Evolutionary conservation across 2,329 filamentous ascomycete species (phyloP), one percentile per base, ranked within the genome.

Genomic region (Ophiosphaerella narmari): DNA sequence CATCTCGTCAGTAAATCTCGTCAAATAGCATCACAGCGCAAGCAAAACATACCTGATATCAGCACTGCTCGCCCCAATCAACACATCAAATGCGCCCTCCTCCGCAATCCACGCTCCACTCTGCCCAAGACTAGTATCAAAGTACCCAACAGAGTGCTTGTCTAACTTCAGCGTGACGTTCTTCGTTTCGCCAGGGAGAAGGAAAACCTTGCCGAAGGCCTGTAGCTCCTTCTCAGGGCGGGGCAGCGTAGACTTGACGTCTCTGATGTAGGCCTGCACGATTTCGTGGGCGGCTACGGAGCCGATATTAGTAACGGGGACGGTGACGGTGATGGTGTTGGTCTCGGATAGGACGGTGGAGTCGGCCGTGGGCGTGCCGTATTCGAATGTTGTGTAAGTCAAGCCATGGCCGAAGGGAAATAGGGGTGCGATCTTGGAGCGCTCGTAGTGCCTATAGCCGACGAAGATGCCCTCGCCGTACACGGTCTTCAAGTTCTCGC

Each of bases 371-470:
- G 85, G 80, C 1, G 78, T 74, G 12, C 84, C 83, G 63, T 89
- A 87, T 39, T 80, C 78, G 66, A 91, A 93, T 0, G 77, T 84
- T 0, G 89, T 91, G 73, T 92, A 94, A 13, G 86, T 89, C 1
- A 94, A 78, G 2, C 90, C 88, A 66, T 91, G 86, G 11, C 88
- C 88, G 67, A 95, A 95, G 49, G 87, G 81, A 73, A 92, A 91
- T 0, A 88, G 77, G 0, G 86, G 85, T 5, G 78, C 73, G 42
- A 86, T 79, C 23, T 77, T 77, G 11, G 78, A 74, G 16, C 82
- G 82, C 62, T 91, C 87, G 69, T 89, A 90, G 72, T 89, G 86
- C 14, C 84, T 76, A 72, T 91, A 91, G 2, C 88, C 88, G 46
- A 91, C 82, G 72, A 85, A 89, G 11, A 91, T 73, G 12, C 86